Conservation (phyloP, 345 rosid genomes). For the Draba incana region DNA sequence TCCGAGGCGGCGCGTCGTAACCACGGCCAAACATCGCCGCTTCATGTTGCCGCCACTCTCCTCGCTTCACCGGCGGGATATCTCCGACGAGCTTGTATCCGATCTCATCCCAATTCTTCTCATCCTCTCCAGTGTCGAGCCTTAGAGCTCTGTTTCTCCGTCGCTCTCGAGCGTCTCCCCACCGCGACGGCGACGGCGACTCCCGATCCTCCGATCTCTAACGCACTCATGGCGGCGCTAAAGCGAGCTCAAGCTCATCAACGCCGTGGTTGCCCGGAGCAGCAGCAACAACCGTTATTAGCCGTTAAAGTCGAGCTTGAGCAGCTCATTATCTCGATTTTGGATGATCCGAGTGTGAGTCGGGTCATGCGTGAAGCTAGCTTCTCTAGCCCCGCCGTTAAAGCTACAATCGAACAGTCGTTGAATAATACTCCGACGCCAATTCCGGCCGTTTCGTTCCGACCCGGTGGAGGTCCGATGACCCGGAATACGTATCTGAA, state of each 20-base stretch:
- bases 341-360: constrained; percentile 98
- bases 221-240: constrained; percentile 98
- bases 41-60: constrained; percentile 91
- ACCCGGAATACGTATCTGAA: constrained; percentile 71
- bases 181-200: constrained; percentile 50
- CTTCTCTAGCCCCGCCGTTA: constrained; percentile 95
- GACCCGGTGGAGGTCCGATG: constrained; percentile 47
- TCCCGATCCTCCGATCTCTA: constrained; percentile 90
- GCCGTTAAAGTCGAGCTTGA: constrained; percentile 98
- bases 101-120: constrained; percentile 96
- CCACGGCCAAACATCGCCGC: constrained; percentile 97
- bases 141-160: constrained; percentile 98
- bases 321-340: constrained; percentile 90
- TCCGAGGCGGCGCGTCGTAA: constrained; percentile 89
- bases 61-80: constrained; percentile 76
- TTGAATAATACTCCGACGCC: constrained; percentile 48
- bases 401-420: constrained; percentile 89
- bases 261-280: constrained; percentile 97
- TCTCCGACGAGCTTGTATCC: constrained; percentile 96
- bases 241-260: constrained; percentile 99
- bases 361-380: constrained; percentile 99
- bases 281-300: constrained; percentile 91
- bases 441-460: constrained; percentile 50
- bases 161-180: constrained; percentile 92
- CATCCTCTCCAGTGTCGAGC: constrained; percentile 99